phyloP scores from a whole-genome alignment of 345 rosid species.

The Linum lewisii region DNA sequence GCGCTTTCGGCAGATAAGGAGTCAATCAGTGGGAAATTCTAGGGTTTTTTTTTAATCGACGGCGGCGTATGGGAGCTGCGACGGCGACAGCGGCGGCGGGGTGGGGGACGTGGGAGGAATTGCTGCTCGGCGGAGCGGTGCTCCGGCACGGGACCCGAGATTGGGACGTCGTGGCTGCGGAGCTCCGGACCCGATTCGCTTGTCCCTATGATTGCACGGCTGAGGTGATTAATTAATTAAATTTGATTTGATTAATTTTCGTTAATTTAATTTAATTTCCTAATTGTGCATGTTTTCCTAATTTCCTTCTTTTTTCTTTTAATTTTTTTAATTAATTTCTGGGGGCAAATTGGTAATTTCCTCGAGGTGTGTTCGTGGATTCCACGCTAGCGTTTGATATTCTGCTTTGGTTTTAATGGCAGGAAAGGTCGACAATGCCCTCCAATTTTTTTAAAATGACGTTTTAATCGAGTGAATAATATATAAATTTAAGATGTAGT shows the following conservation, averaged over 20 bases:
- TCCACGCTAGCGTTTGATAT: too few relatives aligned
- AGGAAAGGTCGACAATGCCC: conserved; percentile 2
- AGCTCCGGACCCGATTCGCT: conserved; percentile 60
- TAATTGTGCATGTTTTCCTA: conserved; percentile 1
- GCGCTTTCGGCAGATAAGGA: too few relatives aligned
- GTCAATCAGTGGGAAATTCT: not conserved
- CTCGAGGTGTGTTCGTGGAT: too few relatives aligned
- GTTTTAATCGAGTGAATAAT: too few relatives aligned
- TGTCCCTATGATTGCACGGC: conserved; percentile 48
- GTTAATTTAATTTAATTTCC: not conserved
- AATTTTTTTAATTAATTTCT: not conserved
- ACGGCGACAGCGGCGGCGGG: conserved; percentile 24
- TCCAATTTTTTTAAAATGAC: not conserved
- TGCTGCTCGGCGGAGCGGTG: conserved; percentile 76
- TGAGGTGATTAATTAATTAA: conserved; percentile 34
- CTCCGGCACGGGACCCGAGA: conserved; percentile 77
- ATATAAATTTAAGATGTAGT: too few relatives aligned
- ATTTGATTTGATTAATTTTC: not conserved
- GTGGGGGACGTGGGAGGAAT: conserved; percentile 97
- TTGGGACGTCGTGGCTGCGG: conserved; percentile 66
- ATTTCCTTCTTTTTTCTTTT: not conserved
- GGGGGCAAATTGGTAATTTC: too few relatives aligned
- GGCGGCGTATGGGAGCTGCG: conserved; percentile 8
- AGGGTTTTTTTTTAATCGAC: not conserved
- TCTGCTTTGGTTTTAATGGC: not conserved